Percentiles rank a stretch among this genome's conserved stretches.
Conservation (phyloP, 1,284 basidiomycete genomes). For the Fereydounia khargensis region DNA sequence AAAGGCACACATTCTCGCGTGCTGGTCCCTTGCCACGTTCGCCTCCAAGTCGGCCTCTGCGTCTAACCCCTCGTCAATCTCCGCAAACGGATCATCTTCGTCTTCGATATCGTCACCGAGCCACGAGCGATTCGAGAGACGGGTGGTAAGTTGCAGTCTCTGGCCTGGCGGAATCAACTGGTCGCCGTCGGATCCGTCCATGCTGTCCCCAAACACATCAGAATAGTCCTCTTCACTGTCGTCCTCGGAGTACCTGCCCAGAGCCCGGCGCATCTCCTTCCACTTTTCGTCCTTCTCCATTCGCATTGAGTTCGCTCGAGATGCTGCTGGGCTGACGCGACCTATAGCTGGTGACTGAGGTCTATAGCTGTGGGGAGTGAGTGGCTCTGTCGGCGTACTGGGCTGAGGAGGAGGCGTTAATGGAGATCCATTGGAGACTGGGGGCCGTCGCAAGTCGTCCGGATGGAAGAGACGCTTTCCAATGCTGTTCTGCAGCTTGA, state of each 20-base stretch:
- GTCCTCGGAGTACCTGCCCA: constrained; percentile 41
- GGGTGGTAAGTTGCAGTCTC: constrained; percentile 34
- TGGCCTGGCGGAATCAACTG: not conserved
- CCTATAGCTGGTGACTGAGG: not conserved
- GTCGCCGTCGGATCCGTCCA: constrained; percentile 5
- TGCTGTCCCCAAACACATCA: constrained; percentile 32
- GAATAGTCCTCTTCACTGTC: constrained; percentile 42
- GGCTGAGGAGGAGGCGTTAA: not conserved
- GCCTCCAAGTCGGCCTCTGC: constrained; percentile 47
- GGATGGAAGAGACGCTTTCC: constrained; percentile 44
- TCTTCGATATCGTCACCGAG: constrained; percentile 36
- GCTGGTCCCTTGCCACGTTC: constrained; percentile 48
- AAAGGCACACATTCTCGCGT: constrained; percentile 73
- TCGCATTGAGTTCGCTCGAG: constrained; percentile 9
- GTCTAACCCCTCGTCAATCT: constrained; percentile 43
- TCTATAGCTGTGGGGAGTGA: no score
- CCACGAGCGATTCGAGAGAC: constrained; percentile 45
- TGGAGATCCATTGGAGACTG: no score
- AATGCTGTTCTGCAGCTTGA: constrained; percentile 34
- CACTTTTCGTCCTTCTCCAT: constrained; percentile 32
- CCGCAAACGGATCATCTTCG: constrained; percentile 46
- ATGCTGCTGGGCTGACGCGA: constrained; percentile 2
- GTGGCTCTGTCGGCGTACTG: not conserved
- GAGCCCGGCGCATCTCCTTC: constrained; percentile 34
- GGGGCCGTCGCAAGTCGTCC: constrained; percentile 40